phyloP scores from a whole-genome alignment of 352 stramenopile genomes.

The Pythium insidiosum region DNA sequence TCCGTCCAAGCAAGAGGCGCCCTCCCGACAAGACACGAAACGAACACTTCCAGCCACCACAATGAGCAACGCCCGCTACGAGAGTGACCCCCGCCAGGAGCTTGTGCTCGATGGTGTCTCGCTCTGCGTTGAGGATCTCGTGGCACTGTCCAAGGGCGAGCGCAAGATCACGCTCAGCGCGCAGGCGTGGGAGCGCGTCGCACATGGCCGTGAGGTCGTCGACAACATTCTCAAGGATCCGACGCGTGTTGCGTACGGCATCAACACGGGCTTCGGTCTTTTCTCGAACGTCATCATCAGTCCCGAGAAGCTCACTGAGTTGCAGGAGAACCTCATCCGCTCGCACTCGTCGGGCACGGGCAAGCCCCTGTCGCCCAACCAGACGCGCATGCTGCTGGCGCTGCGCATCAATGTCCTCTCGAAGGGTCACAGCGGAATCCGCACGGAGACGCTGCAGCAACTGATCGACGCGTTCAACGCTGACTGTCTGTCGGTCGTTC shows the following conservation, averaged over 20 bases:
- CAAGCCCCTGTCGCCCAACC: slow-evolving; percentile 53
- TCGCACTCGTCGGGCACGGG: slow-evolving; percentile 78
- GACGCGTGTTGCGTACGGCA: slow-evolving; percentile 80
- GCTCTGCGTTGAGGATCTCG: slow-evolving; percentile 62
- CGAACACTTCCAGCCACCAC: slow-evolving; percentile 1
- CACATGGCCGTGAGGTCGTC: slow-evolving; percentile 62
- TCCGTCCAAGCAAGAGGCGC: not conserved
- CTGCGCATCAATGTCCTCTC: slow-evolving; percentile 86
- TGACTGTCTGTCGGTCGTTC: slow-evolving; percentile 81
- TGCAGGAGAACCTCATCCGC: slow-evolving; percentile 83
- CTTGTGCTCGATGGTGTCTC: slow-evolving; percentile 63
- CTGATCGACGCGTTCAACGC: slow-evolving; percentile 81
- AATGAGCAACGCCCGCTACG: slow-evolving; percentile 7
- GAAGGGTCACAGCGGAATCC: slow-evolving; percentile 85
- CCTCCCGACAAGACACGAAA: not conserved
- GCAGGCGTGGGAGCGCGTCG: slow-evolving; percentile 72
- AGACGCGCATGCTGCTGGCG: slow-evolving; percentile 83
- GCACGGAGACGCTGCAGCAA: slow-evolving; percentile 66
- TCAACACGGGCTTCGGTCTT: slow-evolving; percentile 90
- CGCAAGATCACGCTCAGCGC: slow-evolving; percentile 48
- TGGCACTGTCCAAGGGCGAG: slow-evolving; percentile 53
- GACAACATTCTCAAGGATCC: slow-evolving; percentile 83
- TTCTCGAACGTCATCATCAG: slow-evolving; percentile 89
- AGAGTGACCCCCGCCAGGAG: slow-evolving; percentile 7
- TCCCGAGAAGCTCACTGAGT: slow-evolving; percentile 73